phyloP scores from a whole-genome alignment of 495 filamentous ascomycete genomes.

The Aspergillus sparsus region DNA sequence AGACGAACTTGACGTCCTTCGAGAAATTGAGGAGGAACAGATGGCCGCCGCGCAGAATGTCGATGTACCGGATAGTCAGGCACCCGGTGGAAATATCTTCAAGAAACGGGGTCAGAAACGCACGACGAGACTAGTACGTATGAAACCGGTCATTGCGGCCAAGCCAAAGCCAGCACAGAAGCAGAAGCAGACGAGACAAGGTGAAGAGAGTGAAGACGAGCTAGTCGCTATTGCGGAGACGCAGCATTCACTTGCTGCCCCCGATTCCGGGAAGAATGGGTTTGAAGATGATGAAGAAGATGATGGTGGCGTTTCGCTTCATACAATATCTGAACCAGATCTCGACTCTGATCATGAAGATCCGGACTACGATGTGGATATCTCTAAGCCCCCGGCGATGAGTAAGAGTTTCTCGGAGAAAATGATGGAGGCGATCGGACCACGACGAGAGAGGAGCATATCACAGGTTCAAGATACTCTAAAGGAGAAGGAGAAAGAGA shows the following conservation, averaged over 20 bases:
- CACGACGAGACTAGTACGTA: conserved; percentile 74
- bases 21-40: conserved; percentile 71
- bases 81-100: conserved; percentile 55
- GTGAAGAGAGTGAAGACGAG: conserved; percentile 36
- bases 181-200: conserved; percentile 19
- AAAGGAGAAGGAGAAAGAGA: conserved; percentile 30
- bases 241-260: conserved; percentile 23
- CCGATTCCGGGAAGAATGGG: conserved; percentile 3
- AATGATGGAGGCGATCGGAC: conserved; percentile 45
- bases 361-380: conserved; percentile 33
- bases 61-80: conserved; percentile 65
- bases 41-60: conserved; percentile 33
- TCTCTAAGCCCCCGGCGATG: conserved; percentile 24
- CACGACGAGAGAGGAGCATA: conserved; percentile 17
- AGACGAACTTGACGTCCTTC: conserved; percentile 79
- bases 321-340: conserved; percentile 39
- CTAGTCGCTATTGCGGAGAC: conserved; percentile 37
- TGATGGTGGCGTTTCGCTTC: conserved; percentile 32
- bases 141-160: conserved; percentile 54
- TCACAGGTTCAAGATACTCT: conserved; percentile 36
- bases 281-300: conserved; percentile 32
- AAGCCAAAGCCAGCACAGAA: conserved; percentile 42
- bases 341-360: conserved; percentile 30
- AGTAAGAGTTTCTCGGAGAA: conserved; percentile 49
- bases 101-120: conserved; percentile 95